phyloP scores from a whole-genome alignment of 2,329 filamentous ascomycete genomes.

The Fusarium chlamydosporum region DNA sequence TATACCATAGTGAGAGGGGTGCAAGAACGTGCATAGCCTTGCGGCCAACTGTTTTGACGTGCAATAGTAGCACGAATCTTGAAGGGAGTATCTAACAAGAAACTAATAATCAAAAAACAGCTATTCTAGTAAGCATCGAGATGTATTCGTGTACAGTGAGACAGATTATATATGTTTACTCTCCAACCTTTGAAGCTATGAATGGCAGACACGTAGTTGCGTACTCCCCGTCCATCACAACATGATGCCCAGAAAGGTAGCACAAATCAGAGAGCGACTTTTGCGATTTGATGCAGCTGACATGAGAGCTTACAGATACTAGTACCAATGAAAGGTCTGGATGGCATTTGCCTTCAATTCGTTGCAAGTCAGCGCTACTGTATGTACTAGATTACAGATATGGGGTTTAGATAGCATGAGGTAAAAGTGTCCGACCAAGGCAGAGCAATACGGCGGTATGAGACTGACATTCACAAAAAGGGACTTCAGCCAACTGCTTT shows the following conservation, averaged over 20 bases:
- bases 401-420: conserved; percentile 1
- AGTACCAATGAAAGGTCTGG: background rate
- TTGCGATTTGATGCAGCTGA: background rate
- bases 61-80: background rate
- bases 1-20: background rate
- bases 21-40: background rate
- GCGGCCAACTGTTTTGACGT: background rate
- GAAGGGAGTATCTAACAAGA: background rate
- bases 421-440: background rate
- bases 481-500: background rate
- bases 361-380: conserved; percentile 21
- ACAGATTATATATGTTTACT: background rate
- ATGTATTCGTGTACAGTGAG: background rate
- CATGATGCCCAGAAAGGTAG: background rate
- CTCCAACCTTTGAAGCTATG: background rate
- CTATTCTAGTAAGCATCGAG: background rate
- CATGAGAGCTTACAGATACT: conserved; percentile 6
- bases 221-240: background rate
- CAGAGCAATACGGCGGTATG: no score
- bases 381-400: background rate
- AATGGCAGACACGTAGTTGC: background rate
- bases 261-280: background rate
- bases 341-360: conserved; percentile 1
- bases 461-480: background rate
- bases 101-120: no score